These are phyloP conservation scores for Aureobasidium zeae DNA, from an alignment of 2,329 filamentous ascomycete genomes.

Conservation along the genomic window DNA sequence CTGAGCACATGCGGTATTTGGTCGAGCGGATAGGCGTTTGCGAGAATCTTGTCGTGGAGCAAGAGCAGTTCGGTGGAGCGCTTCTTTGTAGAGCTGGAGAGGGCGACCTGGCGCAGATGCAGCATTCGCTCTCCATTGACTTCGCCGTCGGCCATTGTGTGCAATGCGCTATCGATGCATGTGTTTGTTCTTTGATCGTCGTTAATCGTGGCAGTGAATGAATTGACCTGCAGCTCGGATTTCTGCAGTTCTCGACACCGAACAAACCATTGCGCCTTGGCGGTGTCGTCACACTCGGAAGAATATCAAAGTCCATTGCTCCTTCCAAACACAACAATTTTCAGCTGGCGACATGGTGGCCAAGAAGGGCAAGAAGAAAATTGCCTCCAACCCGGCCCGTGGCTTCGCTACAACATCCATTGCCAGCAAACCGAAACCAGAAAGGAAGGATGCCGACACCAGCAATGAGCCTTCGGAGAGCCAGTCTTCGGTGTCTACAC, in stretches of 20 bases:
- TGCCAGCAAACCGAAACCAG: slow-evolving; percentile 57
- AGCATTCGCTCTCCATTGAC: slow-evolving; percentile 20
- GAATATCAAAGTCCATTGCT: slow-evolving; percentile 2
- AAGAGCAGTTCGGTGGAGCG: slow-evolving; percentile 36
- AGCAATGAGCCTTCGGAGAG: slow-evolving; percentile 23
- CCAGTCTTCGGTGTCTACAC: slow-evolving; percentile 22
- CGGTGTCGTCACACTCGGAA: slow-evolving; percentile 9
- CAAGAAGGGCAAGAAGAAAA: slow-evolving; percentile 84
- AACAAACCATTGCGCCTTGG: neutral
- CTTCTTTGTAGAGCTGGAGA: slow-evolving; percentile 41
- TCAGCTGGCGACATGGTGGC: slow-evolving; percentile 6
- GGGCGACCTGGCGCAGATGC: slow-evolving; percentile 32
- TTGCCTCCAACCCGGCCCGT: slow-evolving; percentile 73
- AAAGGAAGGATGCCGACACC: slow-evolving; percentile 23
- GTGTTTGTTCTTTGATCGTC: neutral
- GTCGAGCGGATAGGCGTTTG: slow-evolving; percentile 28
- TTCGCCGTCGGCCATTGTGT: slow-evolving; percentile 15
- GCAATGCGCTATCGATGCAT: slow-evolving; percentile 11
- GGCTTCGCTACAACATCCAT: slow-evolving; percentile 92
- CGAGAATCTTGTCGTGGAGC: slow-evolving; percentile 36
- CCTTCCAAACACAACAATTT: slow-evolving; percentile 4
- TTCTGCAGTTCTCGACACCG: slow-evolving; percentile 4
- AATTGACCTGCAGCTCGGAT: too few relatives aligned
- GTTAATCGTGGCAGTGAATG: too few relatives aligned
- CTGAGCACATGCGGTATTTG: slow-evolving; percentile 40